Evolutionary conservation across 495 filamentous ascomycete genomes (phyloP), one percentile per base, ranked within the genome.

Genomic region (Choiromyces venosus): DNA sequence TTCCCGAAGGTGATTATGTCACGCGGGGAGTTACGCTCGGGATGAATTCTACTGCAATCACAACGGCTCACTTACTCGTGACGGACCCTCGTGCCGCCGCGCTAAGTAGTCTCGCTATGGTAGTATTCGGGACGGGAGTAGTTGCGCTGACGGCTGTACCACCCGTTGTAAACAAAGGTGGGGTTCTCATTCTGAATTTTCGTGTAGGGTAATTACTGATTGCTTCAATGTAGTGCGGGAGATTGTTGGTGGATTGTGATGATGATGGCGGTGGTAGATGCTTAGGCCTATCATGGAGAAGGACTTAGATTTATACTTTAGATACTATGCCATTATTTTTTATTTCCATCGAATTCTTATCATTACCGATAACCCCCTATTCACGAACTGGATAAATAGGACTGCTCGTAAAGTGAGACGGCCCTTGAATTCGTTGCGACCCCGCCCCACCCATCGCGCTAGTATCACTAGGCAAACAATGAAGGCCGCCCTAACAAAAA

Each of bases 1-100:
- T 88, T 18, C 84, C 84, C 0, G 85, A 87, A 78, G 85, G 87
- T 66, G 87, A 88, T 56, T 88, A 88, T 71, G 86, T 89, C 18
- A 86, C 86, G 1, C 79, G 86, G 67, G 86, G 87, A 46, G 86
- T 88, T 2, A 85, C 86, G 10, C 69, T 88, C 2, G 87, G 87
- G 6, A 85, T 82, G 5, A 88, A 87, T 76, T 85, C 84, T 3
- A 85, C 83, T 8, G 86, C 86, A 14, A 86, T 88, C 46, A 86
- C 83, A 6, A 87, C 87, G 25, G 86, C 87, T 10, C 74, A 86
- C 68, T 80, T 88, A 38, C 76, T 89, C 38, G 82, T 81, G 18
- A 84, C 83, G 9, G 87, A 88, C 72, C 85, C 85, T 0, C 82
- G 87, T 42, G 87, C 86, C 8, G 87, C 86, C 9, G 86, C 87